phyloP scores from a whole-genome alignment of 208 protist genomes.

The Trypanosoma lewisi region DNA sequence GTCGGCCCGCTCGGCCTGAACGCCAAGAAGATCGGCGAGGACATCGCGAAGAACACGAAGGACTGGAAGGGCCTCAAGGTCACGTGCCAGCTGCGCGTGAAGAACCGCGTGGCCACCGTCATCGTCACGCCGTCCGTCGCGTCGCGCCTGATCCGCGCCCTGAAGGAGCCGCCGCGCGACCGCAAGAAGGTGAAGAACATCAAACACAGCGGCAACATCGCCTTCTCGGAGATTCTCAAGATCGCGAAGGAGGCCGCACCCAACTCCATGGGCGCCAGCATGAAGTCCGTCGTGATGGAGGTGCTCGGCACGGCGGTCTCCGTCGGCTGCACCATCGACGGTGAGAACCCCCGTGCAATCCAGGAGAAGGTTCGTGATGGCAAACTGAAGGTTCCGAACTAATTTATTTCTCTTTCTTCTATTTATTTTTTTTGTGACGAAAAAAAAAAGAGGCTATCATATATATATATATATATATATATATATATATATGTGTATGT shows the following conservation, averaged over 20 bases:
- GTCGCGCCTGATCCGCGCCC: slow-evolving; percentile 97
- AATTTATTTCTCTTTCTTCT: no score
- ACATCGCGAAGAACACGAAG: slow-evolving; percentile 98
- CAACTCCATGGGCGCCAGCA: slow-evolving; percentile 93
- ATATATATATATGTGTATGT: no score
- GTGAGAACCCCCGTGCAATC: slow-evolving; percentile 91
- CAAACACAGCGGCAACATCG: slow-evolving; percentile 98
- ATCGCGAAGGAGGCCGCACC: slow-evolving; percentile 95
- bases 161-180: slow-evolving; percentile 99
- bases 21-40: slow-evolving; percentile 99
- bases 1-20: slow-evolving; percentile 99
- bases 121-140: slow-evolving; percentile 96
- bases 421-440: no score
- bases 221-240: slow-evolving; percentile 96
- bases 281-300: slow-evolving; percentile 97
- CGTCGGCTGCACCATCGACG: slow-evolving; percentile 98
- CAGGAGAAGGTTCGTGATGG: slow-evolving; percentile 94
- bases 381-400: slow-evolving; percentile 88
- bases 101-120: slow-evolving; percentile 98
- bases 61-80: slow-evolving; percentile 99
- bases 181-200: slow-evolving; percentile 99
- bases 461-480: no score
- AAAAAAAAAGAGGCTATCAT: no score
- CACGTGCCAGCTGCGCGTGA: slow-evolving; percentile 97
- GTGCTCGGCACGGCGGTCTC: slow-evolving; percentile 98